Conservation (phyloP, 495 filamentous ascomycete species). For the Neurospora sp. region DNA sequence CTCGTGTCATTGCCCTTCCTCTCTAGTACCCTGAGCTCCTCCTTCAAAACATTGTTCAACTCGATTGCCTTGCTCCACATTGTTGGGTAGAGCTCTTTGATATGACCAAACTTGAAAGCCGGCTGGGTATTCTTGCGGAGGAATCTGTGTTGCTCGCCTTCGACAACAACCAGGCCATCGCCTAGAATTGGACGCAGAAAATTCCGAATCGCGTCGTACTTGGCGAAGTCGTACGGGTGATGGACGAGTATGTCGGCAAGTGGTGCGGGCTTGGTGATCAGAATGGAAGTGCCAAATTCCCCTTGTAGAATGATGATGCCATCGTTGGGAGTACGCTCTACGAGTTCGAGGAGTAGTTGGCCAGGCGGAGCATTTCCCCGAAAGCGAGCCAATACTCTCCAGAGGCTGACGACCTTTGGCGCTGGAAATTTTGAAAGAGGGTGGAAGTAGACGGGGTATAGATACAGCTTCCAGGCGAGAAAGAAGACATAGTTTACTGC, state of each 20-base stretch:
- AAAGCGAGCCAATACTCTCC: neutral
- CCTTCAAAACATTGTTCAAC: constrained; percentile 2
- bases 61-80: constrained; percentile 62
- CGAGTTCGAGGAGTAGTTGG: constrained; percentile 25
- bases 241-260: constrained; percentile 54
- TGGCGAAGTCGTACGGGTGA: constrained; percentile 68
- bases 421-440: constrained; percentile 4
- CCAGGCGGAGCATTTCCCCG: constrained; percentile 22
- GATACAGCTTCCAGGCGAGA: constrained; percentile 1
- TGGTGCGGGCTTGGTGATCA: constrained; percentile 52
- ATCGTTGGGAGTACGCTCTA: constrained; percentile 54
- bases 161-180: constrained; percentile 64
- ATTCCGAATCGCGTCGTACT: constrained; percentile 47
- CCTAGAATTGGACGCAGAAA: constrained; percentile 59
- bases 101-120: constrained; percentile 74
- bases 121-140: constrained; percentile 74
- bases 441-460: constrained; percentile 3
- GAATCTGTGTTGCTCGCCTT: constrained; percentile 73
- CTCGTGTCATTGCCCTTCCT: constrained; percentile 32
- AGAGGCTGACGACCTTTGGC: neutral
- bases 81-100: constrained; percentile 72
- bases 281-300: constrained; percentile 48
- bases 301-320: constrained; percentile 64
- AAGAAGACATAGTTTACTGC: neutral
- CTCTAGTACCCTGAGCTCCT: constrained; percentile 19